Evolutionary conservation across 2,329 filamentous ascomycete species (phyloP).

Genomic region (Xylariaceae sp.): DNA sequence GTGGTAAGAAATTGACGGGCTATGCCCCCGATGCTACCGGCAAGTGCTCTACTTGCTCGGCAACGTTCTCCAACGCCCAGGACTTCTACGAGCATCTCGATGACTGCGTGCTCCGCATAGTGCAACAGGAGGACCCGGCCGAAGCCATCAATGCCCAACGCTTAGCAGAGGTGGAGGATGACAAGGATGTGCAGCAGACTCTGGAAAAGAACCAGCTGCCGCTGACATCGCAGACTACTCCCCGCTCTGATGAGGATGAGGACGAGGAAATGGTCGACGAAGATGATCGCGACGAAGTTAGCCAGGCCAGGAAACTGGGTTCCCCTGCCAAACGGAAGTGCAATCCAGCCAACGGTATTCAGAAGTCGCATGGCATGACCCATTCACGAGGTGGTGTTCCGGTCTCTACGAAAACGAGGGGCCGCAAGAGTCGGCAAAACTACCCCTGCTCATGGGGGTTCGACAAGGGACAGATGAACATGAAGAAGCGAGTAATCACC

Average conservation of each 20-base stretch:
- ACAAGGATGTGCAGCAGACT: constrained; percentile 56
- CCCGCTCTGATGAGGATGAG: constrained; percentile 42
- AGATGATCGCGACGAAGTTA: constrained; percentile 56
- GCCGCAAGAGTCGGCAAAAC: constrained; percentile 86
- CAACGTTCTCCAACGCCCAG: constrained; percentile 86
- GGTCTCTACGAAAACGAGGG: constrained; percentile 49
- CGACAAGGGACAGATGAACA: constrained; percentile 87
- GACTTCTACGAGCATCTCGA: constrained; percentile 98
- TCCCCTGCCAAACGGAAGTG: constrained; percentile 54
- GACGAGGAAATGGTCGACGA: constrained; percentile 54
- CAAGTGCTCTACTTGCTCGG: constrained; percentile 91
- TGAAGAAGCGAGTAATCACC: constrained; percentile 94
- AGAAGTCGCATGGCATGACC: constrained; percentile 68
- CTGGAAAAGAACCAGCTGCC: constrained; percentile 59
- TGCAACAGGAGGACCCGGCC: constrained; percentile 64
- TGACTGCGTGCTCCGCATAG: constrained; percentile 65
- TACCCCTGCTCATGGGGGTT: constrained; percentile 95
- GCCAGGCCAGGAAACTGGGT: constrained; percentile 44
- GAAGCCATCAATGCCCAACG: constrained; percentile 64
- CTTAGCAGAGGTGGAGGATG: constrained; percentile 60
- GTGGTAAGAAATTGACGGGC: constrained; percentile 60
- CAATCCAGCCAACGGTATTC: constrained; percentile 51
- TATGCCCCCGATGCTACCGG: constrained; percentile 77
- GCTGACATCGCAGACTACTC: constrained; percentile 36
- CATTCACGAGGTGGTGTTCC: constrained; percentile 70